phyloP scores from a whole-genome alignment of 2,329 filamentous ascomycete genomes.

The Epicoccum nigrum region DNA sequence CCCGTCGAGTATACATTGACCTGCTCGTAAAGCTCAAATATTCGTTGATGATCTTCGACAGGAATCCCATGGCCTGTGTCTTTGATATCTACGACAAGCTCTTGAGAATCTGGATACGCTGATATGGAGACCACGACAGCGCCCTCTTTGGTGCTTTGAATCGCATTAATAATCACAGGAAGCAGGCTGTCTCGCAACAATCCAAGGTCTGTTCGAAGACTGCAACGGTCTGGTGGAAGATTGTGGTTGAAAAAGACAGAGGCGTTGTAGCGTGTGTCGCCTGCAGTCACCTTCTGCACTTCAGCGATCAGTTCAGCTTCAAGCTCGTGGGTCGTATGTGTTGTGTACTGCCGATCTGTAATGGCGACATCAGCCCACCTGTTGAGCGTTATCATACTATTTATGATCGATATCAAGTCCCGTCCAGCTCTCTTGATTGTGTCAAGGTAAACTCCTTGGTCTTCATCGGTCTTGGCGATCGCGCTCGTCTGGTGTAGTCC shows the following conservation, averaged over 20 bases:
- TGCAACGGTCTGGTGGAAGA: not conserved
- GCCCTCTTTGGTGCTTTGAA: not conserved
- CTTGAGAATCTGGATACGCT: not conserved
- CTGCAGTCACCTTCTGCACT: not conserved
- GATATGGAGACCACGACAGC: not conserved
- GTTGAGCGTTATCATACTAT: constrained; percentile 1
- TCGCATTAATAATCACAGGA: not conserved
- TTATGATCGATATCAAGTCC: constrained; percentile 1
- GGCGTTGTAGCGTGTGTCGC: not conserved
- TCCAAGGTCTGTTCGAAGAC: not conserved
- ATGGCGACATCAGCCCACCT: constrained; percentile 1
- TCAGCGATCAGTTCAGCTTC: not conserved
- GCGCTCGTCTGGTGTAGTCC: not conserved
- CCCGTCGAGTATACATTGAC: not conserved
- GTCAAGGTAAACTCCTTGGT: not conserved
- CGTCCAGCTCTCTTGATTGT: constrained; percentile 2
- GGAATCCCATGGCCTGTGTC: not conserved
- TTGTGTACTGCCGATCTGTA: not conserved
- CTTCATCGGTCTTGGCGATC: not conserved
- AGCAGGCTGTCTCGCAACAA: not conserved
- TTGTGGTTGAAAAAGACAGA: not conserved
- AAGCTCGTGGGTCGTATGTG: not conserved
- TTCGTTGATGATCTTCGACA: not conserved
- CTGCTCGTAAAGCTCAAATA: not conserved
- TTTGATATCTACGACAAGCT: not conserved